These are phyloP conservation scores for Euphorbia celastroides DNA, from an alignment of 441 rosid genomes.

Conservation along the genomic window DNA sequence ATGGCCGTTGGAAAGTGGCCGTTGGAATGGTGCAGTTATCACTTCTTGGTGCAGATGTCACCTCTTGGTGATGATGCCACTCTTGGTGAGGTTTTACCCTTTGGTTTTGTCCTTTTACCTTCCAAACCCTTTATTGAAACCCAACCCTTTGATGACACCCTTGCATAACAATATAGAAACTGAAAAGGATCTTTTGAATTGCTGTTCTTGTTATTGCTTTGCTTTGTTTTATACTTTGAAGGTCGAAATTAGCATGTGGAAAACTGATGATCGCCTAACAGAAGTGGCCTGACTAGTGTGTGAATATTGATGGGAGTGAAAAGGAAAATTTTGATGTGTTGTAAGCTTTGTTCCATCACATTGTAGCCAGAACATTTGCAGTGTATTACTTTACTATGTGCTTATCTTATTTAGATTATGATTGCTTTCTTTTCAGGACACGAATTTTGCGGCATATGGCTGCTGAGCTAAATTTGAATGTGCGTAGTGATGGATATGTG, in stretches of 20 bases:
- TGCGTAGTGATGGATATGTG: constrained; percentile 74
- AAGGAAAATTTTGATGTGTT: not conserved
- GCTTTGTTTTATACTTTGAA: not conserved
- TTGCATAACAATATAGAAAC: too few species aligned
- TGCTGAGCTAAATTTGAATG: constrained; percentile 58
- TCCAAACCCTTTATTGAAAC: too few species aligned
- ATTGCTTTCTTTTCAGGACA: constrained; percentile 39
- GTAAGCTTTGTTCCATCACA: not conserved
- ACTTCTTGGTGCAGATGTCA: too few species aligned
- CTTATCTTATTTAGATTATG: not conserved
- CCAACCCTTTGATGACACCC: too few species aligned
- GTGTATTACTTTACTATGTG: too few species aligned
- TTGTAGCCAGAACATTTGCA: not conserved
- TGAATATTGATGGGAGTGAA: not conserved
- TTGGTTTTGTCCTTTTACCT: too few species aligned
- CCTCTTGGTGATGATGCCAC: too few species aligned
- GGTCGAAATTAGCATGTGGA: not conserved
- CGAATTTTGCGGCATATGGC: constrained; percentile 76
- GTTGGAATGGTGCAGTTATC: too few species aligned
- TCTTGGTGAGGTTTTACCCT: too few species aligned
- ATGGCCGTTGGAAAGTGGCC: too few species aligned
- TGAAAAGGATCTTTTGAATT: not conserved
- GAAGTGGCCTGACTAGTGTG: not conserved
- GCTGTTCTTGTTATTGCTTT: not conserved
- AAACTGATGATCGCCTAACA: not conserved